These are phyloP conservation scores for Leccinum pachyderme DNA, from an alignment of 1,284 basidiomycete genomes.

Conservation along the genomic window DNA sequence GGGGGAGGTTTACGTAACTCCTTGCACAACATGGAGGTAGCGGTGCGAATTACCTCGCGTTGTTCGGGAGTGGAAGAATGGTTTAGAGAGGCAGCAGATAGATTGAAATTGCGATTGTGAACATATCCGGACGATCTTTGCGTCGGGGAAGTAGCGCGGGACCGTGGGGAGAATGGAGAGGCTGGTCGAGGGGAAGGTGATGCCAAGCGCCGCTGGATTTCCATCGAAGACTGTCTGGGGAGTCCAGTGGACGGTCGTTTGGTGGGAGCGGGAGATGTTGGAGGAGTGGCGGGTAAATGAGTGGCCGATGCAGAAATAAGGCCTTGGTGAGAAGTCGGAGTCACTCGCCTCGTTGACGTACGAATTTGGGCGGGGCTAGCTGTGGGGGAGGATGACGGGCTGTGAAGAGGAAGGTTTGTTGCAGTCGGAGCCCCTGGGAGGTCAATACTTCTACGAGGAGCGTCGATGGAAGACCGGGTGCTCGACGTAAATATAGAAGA, in stretches of 20 bases:
- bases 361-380: constrained; percentile 43
- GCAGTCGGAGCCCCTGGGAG: constrained; percentile 40
- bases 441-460: constrained; percentile 36
- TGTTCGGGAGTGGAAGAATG: constrained; percentile 48
- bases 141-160: constrained; percentile 39
- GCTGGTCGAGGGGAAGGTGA: constrained; percentile 38
- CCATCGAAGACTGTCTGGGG: constrained; percentile 30
- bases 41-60: constrained; percentile 61
- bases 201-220: constrained; percentile 32
- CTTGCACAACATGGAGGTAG: constrained; percentile 59
- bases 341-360: constrained; percentile 31
- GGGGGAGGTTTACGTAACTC: constrained; percentile 59
- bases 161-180: constrained; percentile 26
- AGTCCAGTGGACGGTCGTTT: constrained; percentile 33
- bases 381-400: constrained; percentile 36
- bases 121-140: constrained; percentile 45
- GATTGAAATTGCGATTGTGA: constrained; percentile 51
- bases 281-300: constrained; percentile 32
- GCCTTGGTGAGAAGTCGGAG: constrained; percentile 33
- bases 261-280: constrained; percentile 28
- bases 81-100: constrained; percentile 53
- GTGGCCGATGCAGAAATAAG: constrained; percentile 38
- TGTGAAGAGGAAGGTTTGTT: constrained; percentile 40
- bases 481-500: constrained; percentile 38
- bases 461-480: constrained; percentile 29